Conservation (phyloP, 805 yeast genomes). For the Starmera dryadoides region DNA sequence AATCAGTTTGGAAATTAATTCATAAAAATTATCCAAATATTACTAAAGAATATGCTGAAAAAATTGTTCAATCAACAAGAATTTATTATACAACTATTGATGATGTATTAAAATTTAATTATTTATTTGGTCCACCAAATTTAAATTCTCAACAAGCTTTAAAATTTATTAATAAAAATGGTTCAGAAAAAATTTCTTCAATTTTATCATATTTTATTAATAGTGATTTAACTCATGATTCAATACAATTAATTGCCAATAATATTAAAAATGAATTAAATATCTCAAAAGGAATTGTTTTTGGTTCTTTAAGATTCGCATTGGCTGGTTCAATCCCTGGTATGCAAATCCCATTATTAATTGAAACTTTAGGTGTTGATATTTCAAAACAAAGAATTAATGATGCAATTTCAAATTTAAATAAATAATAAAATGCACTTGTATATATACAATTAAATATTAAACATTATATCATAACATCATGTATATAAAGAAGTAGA, state of each 20-base stretch:
- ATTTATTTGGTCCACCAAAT: constrained; percentile 35
- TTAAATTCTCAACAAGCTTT: constrained; percentile 20
- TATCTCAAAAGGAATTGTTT: constrained; percentile 31
- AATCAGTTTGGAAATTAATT: constrained; percentile 20
- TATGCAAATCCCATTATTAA: constrained; percentile 49
- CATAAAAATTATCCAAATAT: constrained; percentile 11
- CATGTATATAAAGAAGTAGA: constrained; percentile 21
- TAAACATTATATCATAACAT: not conserved
- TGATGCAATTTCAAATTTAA: constrained; percentile 11
- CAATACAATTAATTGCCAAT: constrained; percentile 2
- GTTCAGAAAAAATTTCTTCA: constrained; percentile 3
- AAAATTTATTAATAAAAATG: constrained; percentile 20
- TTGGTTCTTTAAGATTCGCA: constrained; percentile 57
- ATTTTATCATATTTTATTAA: constrained; percentile 14
- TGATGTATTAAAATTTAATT: constrained; percentile 46
- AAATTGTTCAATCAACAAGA: constrained; percentile 37
- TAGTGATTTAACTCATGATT: not conserved
- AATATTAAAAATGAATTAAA: constrained; percentile 1
- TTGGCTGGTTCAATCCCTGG: constrained; percentile 69
- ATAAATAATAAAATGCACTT: not conserved
- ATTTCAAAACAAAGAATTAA: constrained; percentile 21
- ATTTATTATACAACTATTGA: constrained; percentile 43
- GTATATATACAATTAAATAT: constrained; percentile 1
- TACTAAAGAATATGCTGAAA: constrained; percentile 24
- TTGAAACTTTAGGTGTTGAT: constrained; percentile 47